Percentiles rank a stretch among this genome's conserved stretches.
Conservation (phyloP, 257 asterid species). For the Ilex aquifolium region DNA sequence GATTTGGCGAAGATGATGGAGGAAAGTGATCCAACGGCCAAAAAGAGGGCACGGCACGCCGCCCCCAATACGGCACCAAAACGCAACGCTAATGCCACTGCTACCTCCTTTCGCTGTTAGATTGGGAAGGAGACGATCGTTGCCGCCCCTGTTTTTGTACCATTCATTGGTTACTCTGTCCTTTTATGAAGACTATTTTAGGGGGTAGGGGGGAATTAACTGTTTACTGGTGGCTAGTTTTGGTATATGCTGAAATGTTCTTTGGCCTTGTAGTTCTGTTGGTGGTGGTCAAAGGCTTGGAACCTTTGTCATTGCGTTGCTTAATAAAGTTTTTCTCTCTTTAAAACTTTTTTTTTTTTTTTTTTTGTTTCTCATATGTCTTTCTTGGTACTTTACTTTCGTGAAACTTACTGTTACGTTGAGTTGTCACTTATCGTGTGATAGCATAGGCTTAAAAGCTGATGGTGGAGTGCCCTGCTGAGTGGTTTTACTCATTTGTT, state of each 20-base stretch:
- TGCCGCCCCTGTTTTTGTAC: background rate
- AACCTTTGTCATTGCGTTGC: too few relatives aligned
- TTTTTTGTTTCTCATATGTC: too few relatives aligned
- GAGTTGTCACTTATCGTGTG: too few relatives aligned
- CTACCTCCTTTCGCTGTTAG: conserved; percentile 7
- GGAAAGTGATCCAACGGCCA: conserved; percentile 31
- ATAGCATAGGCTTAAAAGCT: too few relatives aligned
- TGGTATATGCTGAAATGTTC: background rate
- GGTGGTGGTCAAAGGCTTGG: too few relatives aligned
- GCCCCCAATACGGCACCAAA: conserved; percentile 38
- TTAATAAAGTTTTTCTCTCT: too few relatives aligned
- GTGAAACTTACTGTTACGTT: too few relatives aligned
- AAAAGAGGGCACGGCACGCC: conserved; percentile 38
- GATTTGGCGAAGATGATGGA: conserved; percentile 55
- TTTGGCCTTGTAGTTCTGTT: too few relatives aligned
- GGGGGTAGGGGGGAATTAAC: conserved; percentile 1
- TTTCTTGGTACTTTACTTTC: too few relatives aligned
- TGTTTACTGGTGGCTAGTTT: conserved; percentile 5
- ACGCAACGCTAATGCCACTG: conserved; percentile 14
- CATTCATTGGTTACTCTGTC: background rate
- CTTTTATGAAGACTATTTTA: background rate
- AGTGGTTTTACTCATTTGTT: too few relatives aligned
- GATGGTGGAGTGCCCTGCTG: too few relatives aligned
- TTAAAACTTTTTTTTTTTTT: too few relatives aligned
- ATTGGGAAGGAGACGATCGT: background rate